Evolutionary conservation across 2,329 filamentous ascomycete genomes (phyloP).

Genomic region (Beauveria bassiana): DNA sequence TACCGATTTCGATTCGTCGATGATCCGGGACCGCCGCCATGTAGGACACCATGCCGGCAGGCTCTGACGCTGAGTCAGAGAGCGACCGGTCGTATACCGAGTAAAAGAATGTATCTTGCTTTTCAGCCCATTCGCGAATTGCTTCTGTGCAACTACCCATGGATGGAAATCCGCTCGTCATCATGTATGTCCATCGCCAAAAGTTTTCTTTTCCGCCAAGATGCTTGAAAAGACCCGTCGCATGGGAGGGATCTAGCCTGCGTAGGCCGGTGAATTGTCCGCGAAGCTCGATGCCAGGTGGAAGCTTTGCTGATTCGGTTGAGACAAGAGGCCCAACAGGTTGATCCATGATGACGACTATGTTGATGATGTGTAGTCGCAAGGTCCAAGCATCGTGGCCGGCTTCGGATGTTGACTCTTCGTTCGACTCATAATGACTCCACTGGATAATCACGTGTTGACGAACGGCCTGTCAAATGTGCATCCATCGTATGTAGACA

Average conservation of each 20-base stretch:
- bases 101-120: constrained; percentile 34
- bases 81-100: constrained; percentile 31
- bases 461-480: neutral
- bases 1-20: constrained; percentile 49
- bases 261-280: constrained; percentile 26
- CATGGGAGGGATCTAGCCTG: constrained; percentile 21
- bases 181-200: constrained; percentile 28
- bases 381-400: neutral
- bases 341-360: neutral
- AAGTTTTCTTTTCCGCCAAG: constrained; percentile 25
- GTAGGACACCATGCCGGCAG: constrained; percentile 35
- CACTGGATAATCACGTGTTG: neutral
- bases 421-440: constrained; percentile 7
- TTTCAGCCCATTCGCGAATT: constrained; percentile 18
- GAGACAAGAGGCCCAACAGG: neutral
- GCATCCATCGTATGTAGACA: neutral
- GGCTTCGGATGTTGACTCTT: neutral
- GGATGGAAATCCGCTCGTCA: constrained; percentile 18
- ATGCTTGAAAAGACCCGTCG: constrained; percentile 22
- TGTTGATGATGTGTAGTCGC: neutral
- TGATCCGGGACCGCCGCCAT: constrained; percentile 41
- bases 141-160: constrained; percentile 15
- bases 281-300: constrained; percentile 15
- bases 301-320: neutral
- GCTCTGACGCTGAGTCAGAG: constrained; percentile 20